Evolutionary conservation across 2,329 filamentous ascomycete species (phyloP).

Genomic region (Apiospora hydei): DNA sequence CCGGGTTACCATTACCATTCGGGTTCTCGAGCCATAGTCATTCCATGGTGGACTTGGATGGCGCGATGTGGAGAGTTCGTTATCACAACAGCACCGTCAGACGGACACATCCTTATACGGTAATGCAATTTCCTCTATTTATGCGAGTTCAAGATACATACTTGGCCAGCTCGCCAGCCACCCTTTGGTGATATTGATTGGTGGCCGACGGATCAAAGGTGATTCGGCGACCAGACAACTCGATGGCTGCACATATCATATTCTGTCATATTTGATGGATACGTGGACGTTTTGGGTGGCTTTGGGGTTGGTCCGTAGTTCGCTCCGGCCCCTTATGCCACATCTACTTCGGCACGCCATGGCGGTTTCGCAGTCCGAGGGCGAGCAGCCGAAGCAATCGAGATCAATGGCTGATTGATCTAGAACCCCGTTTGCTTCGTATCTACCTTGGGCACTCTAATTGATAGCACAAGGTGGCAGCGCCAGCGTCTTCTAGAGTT

Average conservation of each 20-base stretch:
- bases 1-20: background rate
- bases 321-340: background rate
- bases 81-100: background rate
- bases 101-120: background rate
- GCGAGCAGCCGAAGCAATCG: background rate
- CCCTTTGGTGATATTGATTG: background rate
- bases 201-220: background rate
- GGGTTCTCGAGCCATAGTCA: background rate
- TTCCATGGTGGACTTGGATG: background rate
- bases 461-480: background rate
- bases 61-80: background rate
- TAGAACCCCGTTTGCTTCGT: background rate
- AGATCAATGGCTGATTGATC: background rate
- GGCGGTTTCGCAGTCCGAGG: background rate
- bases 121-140: conserved; percentile 1
- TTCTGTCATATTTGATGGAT: background rate
- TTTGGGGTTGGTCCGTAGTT: background rate
- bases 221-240: background rate
- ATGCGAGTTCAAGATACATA: background rate
- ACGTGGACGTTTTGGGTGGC: background rate
- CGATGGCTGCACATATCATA: background rate
- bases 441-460: background rate
- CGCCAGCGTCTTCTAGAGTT: background rate
- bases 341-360: background rate
- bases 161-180: background rate